Evolutionary conservation across 371 early-diverging fungal species (phyloP), one percentile per base, ranked within the genome.

Genomic region (Cokeromyces recurvatus): DNA sequence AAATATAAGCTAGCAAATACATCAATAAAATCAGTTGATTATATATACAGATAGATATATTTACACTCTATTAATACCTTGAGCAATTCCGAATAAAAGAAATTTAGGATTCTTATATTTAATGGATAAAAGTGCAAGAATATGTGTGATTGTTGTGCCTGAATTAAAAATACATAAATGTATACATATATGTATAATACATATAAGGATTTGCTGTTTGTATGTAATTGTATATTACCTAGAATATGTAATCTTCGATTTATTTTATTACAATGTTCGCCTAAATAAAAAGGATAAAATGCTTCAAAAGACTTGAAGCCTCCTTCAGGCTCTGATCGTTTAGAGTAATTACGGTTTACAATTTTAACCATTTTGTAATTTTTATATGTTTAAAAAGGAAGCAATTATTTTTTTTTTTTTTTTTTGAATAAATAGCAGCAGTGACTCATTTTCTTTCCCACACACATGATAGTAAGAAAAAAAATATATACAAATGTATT

Each of bases 251-350:
- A 64, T 21, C 82, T 64, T 23, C 84, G 65, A 48, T 77, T 78
- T 24, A 57, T 74, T n/a, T 48, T 31, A 53, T 80, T 71, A 48
- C 77, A 73, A 50, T 79, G 79, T 48, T 81, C 81, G 11, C 81
- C 81, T 23, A 86, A 66, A 45, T 85, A 86, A 46, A 77, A 85
- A n/a, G 85, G 84, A 52, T 84, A 86, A 43, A 86, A 85, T 9
- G 62, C 71, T 41, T 69, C 62, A 29, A 82, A 51, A 19, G 71
- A 51, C 36, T 72, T 72, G 57, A 76, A 80, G 0, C 81, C 78
- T 1, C 59, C 70, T 7, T 48, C 59, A 15, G 78, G 77, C 32
- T 74, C 71, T 1, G 68, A 51, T n/a, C 78, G 57, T 35, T 50
- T 67, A 4, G 73, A 64, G 40, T 80, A 80, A 46, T 77, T 80